Evolutionary conservation across 2,329 filamentous ascomycete genomes (phyloP), one percentile per base, ranked within the genome.

Genomic region (Aspergillus ibericus): DNA sequence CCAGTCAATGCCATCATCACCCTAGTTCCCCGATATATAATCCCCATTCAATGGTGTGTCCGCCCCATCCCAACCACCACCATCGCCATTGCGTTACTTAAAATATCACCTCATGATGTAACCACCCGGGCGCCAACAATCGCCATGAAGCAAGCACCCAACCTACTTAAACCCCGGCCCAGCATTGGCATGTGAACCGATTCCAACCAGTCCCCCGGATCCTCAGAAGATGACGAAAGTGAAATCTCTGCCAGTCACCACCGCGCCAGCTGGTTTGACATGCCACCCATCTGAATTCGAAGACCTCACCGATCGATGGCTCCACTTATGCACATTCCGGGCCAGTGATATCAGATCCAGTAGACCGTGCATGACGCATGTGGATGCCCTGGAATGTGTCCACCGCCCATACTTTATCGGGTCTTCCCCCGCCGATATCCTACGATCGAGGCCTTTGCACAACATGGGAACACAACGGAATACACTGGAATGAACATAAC

Each of bases 251-350:
- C 7, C 9, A 22, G 13, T 8, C n/a, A n/a, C n/a, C 16, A 16
- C 27, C 27, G 27, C 27, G 27, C 38, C 38, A 42, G 38, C 38
- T n/a, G 8, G 18, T 20, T 20, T 51, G 29, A 34, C 29, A 51
- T 51, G 34, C 35, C n/a, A 53, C 16, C 22, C n/a, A 32, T 29
- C 51, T 40, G 25, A 22, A 55, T 25, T 34, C 16, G 32, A 42
- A 36, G 25, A 29, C 22, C 53, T 44, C 53, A 47, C 32, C 29
- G 44, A 38, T 35, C 35, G 12, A 16, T 25, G 38, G 53, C 42
- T 55, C 53, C 46, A 38, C 53, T 49, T 38, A 32, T 55, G 44
- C 53, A 55, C 53, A 55, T 55, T 55, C 53, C 53, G 32, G 34
- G 34, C 34, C 25, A 36, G n/a, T 27, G 38, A 36, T 29, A 18